Evolutionary conservation across 768 basidiomycete genomes (phyloP).

Genomic region (Lentinula boryana): DNA sequence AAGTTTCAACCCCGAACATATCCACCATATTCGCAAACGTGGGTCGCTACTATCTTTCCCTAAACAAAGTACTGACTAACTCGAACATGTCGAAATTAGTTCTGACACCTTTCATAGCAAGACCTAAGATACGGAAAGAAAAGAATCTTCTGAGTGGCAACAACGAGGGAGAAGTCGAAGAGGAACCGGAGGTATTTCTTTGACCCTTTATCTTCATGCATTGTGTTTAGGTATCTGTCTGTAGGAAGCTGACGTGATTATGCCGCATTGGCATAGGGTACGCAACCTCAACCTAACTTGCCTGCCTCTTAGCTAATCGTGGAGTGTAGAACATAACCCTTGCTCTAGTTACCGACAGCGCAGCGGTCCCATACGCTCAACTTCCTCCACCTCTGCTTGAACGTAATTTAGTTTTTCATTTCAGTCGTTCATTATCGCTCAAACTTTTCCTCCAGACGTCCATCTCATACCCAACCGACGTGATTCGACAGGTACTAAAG

Average conservation of each 20-base stretch:
- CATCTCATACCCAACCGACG: slow-evolving; percentile 52
- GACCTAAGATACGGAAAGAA: slow-evolving; percentile 67
- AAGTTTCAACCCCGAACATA: slow-evolving; percentile 44
- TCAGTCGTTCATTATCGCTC: slow-evolving; percentile 8
- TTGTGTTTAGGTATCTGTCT: background rate
- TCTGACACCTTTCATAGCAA: slow-evolving; percentile 79
- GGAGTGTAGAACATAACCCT: slow-evolving; percentile 76
- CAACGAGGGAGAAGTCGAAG: slow-evolving; percentile 31
- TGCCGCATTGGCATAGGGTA: slow-evolving; percentile 82
- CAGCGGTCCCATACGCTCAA: slow-evolving; percentile 42
- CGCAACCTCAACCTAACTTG: slow-evolving; percentile 11
- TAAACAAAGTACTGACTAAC: slow-evolving; percentile 2
- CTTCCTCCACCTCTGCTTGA: slow-evolving; percentile 56
- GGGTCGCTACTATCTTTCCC: slow-evolving; percentile 18
- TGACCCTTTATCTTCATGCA: background rate
- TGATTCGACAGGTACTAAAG: slow-evolving; percentile 59
- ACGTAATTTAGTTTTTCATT: slow-evolving; percentile 39
- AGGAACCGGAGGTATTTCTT: slow-evolving; percentile 43
- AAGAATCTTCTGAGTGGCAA: slow-evolving; percentile 66
- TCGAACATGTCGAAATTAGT: slow-evolving; percentile 35
- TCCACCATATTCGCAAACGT: slow-evolving; percentile 78
- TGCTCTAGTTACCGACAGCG: slow-evolving; percentile 72
- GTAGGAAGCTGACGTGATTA: slow-evolving; percentile 49
- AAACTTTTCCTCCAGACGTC: slow-evolving; percentile 41
- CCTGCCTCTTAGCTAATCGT: background rate